A percentile compares a stretch with the other conserved stretches of the same genome.
Evolutionary conservation across 192 early-diverging fungal genomes (phyloP).

Genomic region (Entophlyctis helioformis): DNA sequence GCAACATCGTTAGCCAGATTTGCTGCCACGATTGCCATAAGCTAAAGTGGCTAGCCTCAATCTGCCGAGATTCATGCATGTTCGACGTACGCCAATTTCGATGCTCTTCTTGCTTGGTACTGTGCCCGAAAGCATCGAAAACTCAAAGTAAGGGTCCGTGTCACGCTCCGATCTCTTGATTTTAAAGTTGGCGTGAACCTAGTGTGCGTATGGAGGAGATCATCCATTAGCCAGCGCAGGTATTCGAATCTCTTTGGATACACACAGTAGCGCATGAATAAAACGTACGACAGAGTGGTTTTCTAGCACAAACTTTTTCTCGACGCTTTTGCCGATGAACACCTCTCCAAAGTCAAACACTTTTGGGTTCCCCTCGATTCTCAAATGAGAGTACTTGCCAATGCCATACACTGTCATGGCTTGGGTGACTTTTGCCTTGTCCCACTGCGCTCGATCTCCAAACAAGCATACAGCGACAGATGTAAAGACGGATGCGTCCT

Average conservation of each 20-base stretch:
- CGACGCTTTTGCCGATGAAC: slow-evolving; percentile 30
- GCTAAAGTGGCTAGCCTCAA: too few species aligned
- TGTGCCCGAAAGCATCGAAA: slow-evolving; percentile 21
- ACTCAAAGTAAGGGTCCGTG: slow-evolving; percentile 32
- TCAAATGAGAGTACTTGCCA: slow-evolving; percentile 42
- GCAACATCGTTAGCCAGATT: too few species aligned
- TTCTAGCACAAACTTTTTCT: slow-evolving; percentile 24
- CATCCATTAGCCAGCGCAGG: neutral
- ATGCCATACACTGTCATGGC: slow-evolving; percentile 30
- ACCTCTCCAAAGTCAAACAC: slow-evolving; percentile 40
- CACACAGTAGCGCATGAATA: neutral
- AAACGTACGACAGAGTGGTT: slow-evolving; percentile 29
- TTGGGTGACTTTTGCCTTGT: slow-evolving; percentile 18
- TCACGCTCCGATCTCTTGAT: slow-evolving; percentile 28
- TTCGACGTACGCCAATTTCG: slow-evolving; percentile 20
- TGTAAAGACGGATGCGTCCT: slow-evolving; percentile 34
- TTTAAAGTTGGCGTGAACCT: slow-evolving; percentile 42
- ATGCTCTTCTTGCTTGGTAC: slow-evolving; percentile 11
- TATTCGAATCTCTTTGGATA: neutral
- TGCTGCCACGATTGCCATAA: too few species aligned
- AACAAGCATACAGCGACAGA: slow-evolving; percentile 34
- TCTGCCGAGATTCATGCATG: too few species aligned
- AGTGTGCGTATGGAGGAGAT: neutral
- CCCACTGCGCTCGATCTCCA: slow-evolving; percentile 31
- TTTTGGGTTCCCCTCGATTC: slow-evolving; percentile 13